Percentiles rank a stretch among this genome's conserved stretches.
Evolutionary conservation across 176 grass and related monocot species (phyloP).

Genomic region (Triticum dicoccoides): DNA sequence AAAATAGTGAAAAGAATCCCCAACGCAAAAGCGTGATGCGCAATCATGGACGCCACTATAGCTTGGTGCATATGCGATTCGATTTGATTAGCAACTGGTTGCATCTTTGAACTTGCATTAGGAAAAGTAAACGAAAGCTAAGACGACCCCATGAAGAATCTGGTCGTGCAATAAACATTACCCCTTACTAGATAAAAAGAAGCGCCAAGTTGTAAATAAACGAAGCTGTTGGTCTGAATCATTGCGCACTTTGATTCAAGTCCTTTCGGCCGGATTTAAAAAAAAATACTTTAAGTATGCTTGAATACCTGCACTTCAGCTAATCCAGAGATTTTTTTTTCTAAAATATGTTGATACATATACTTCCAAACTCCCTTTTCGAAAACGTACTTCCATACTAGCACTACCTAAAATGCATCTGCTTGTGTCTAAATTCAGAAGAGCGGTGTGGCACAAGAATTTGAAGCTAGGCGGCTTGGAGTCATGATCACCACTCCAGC

Average conservation of each 20-base stretch:
- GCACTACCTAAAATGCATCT: background rate
- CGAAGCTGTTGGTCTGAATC: background rate
- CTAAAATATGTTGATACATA: background rate
- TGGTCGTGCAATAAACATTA: slow-evolving; percentile 10
- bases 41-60: slow-evolving; percentile 6
- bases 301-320: background rate
- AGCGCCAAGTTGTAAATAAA: background rate
- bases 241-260: background rate
- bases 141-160: background rate
- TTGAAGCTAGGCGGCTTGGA: background rate
- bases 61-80: background rate
- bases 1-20: background rate
- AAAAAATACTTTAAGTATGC: background rate
- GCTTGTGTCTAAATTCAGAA: background rate
- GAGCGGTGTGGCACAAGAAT: background rate
- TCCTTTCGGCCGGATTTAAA: slow-evolving; percentile 16
- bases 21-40: background rate
- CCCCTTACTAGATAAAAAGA: background rate
- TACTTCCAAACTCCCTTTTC: background rate
- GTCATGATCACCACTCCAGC: background rate
- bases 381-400: no score
- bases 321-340: background rate
- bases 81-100: slow-evolving; percentile 2
- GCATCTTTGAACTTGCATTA: background rate
- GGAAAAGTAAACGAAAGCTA: background rate